These are phyloP conservation scores for Microbotryum silenes-acaulis DNA, from an alignment of 1,284 basidiomycete genomes.

Conservation along the genomic window DNA sequence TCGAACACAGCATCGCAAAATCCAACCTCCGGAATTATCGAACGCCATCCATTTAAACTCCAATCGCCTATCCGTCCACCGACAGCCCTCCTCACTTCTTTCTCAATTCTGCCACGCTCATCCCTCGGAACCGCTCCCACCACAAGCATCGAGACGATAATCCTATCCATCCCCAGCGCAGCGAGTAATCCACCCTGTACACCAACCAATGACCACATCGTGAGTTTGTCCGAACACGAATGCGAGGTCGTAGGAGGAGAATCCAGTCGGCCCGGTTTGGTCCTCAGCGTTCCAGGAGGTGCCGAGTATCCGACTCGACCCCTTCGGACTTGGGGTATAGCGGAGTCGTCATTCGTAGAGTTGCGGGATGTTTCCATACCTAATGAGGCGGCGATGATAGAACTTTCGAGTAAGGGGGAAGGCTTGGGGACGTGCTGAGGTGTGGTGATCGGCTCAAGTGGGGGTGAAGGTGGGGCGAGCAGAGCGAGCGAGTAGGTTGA, in stretches of 20 bases:
- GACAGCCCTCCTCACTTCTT: slow-evolving; percentile 52
- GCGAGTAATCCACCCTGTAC: slow-evolving; percentile 72
- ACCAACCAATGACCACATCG: slow-evolving; percentile 68
- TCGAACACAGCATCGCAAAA: slow-evolving; percentile 56
- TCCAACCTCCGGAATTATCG: slow-evolving; percentile 44
- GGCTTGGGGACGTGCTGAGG: slow-evolving; percentile 44
- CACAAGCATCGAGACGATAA: slow-evolving; percentile 59
- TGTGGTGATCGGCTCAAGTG: slow-evolving; percentile 33
- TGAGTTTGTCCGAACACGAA: slow-evolving; percentile 88
- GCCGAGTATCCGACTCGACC: slow-evolving; percentile 70
- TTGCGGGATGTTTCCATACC: slow-evolving; percentile 23
- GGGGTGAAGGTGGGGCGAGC: slow-evolving; percentile 41
- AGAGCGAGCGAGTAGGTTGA: slow-evolving; percentile 69
- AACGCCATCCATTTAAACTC: slow-evolving; percentile 2
- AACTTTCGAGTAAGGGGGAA: neutral
- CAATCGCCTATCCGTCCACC: slow-evolving; percentile 31
- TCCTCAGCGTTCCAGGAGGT: slow-evolving; percentile 61
- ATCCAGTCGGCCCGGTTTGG: slow-evolving; percentile 76
- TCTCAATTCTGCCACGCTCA: slow-evolving; percentile 3
- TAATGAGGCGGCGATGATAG: slow-evolving; percentile 41
- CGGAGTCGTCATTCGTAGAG: neutral
- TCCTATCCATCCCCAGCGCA: slow-evolving; percentile 49
- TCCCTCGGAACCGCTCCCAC: slow-evolving; percentile 49
- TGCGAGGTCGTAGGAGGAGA: slow-evolving; percentile 69
- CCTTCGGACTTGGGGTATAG: slow-evolving; percentile 47